Evolutionary conservation across 1,139 yeast genomes (phyloP), one percentile per base, ranked within the genome.

Genomic region (Sugiyamaella xylanicola): DNA sequence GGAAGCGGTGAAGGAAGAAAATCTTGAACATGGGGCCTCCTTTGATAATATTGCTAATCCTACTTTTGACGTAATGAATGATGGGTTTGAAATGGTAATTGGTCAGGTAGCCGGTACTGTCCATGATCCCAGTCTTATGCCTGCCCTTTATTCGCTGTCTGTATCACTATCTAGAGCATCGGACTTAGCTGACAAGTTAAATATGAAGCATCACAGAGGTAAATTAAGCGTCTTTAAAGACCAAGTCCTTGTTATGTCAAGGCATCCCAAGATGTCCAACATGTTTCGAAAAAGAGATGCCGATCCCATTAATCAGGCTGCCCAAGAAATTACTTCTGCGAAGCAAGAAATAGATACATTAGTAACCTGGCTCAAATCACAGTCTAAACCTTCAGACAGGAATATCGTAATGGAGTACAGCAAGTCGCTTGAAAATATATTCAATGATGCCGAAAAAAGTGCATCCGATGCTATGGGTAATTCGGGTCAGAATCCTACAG

Each of bases 61-160:
- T 20, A 63, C 66, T 43, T 68, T 68, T 48, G 69, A 68, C 57
- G 63, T 69, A 13, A 56, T 69, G 4, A 67, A 70, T 47, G 70
- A 68, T 56, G 72, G 72, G 35, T 65, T 67, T 13, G 70, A 68
- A 59, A 70, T 67, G 3, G 60, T 68, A 13, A 57, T 69, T 27
- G 65, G 70, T 32, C 67, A 67, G 50, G 56, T 65, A n/a, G 57
- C 61, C 35, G 70, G 71, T 13, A 69, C 65, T 22, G 60, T 56
- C 17, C 20, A 59, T 9, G 67, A 64, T 52, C 44, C 55, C 50
- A 62, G 56, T 11, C 44, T 62, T 2, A 61, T 58, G 4, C 66
- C 67, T 19, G 59, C 60, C 1, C 46, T 62, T 36, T 55, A 59
- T 35, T 20, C 49, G 13, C 56, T 68, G 21, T 61, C 69, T 19